Conservation (phyloP, 306 rosid genomes). For the Lithocarpus polystachyus region DNA sequence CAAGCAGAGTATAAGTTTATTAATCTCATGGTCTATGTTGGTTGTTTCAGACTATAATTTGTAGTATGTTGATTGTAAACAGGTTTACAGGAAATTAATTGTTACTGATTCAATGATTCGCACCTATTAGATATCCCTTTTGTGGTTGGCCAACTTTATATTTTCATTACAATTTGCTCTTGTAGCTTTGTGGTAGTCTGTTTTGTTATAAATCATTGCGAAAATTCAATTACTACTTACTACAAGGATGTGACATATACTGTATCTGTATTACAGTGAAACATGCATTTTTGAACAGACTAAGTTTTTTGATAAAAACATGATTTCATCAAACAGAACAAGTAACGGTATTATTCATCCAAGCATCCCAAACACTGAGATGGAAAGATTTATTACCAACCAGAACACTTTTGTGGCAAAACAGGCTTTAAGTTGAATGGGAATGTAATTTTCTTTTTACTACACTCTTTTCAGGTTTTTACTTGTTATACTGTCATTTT, state of each 20-base stretch:
- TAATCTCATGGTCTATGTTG: neutral
- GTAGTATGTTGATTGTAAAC: neutral
- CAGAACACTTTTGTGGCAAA: no score
- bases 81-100: neutral
- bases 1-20: neutral
- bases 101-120: neutral
- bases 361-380: no score
- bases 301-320: no score
- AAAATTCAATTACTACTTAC: neutral
- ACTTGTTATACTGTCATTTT: neutral
- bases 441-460: neutral
- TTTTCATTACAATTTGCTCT: neutral
- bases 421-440: neutral
- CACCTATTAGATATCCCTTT: neutral
- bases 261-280: neutral
- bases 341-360: no score
- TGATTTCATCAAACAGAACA: no score
- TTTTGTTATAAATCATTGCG: neutral
- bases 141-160: neutral
- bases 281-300: neutral
- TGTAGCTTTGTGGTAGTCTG: neutral
- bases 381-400: no score
- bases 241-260: neutral
- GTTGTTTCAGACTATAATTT: neutral
- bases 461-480: neutral